Percentiles rank a stretch among this genome's conserved stretches.
phyloP scores from a whole-genome alignment of 768 basidiomycete species.

The Xerocomellus amylosporus region DNA sequence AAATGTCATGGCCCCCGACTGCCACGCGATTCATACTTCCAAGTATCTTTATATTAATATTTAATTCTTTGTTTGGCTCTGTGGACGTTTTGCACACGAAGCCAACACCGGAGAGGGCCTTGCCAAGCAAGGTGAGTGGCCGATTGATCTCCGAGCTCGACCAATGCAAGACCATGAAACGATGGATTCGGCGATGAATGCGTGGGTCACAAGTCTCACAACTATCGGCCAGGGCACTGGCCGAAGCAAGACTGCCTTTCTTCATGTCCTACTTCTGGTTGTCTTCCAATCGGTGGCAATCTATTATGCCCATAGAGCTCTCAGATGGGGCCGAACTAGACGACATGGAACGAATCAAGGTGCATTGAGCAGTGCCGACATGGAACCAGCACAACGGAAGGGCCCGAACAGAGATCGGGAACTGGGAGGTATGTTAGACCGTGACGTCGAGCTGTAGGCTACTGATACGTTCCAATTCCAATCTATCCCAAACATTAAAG shows the following conservation, averaged over 20 bases:
- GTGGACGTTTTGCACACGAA: too few species aligned
- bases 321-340: constrained; percentile 7
- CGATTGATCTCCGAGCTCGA: too few species aligned
- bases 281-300: constrained; percentile 15
- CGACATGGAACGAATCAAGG: not conserved
- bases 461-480: not conserved
- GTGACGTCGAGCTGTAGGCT: not conserved
- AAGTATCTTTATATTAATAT: too few species aligned
- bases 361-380: not conserved
- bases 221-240: not conserved
- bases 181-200: not conserved
- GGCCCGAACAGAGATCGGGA: constrained; percentile 22
- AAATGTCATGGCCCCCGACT: too few species aligned
- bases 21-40: too few species aligned
- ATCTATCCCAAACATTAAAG: constrained; percentile 28
- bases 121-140: too few species aligned
- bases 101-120: too few species aligned
- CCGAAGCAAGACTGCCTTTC: not conserved
- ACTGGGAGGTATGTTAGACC: constrained; percentile 23
- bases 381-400: not conserved
- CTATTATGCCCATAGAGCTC: constrained; percentile 13
- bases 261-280: constrained; percentile 10
- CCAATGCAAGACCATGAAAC: too few species aligned
- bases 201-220: constrained; percentile 8
- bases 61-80: too few species aligned